Evolutionary conservation across 495 filamentous ascomycete species (phyloP).

Genomic region (Hyaloscypha bicolor): DNA sequence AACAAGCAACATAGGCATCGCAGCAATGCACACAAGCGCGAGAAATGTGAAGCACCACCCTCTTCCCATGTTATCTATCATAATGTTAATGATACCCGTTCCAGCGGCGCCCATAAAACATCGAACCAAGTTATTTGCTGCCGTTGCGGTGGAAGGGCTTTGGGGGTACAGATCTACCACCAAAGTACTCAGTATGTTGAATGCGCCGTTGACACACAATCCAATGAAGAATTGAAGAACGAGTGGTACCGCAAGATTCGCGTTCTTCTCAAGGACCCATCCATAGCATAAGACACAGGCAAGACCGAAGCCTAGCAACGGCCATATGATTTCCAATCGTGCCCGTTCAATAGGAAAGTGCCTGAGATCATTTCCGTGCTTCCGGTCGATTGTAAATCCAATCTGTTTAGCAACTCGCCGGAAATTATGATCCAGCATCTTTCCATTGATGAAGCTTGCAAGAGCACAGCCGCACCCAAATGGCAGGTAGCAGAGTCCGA

Average conservation of each 20-base stretch:
- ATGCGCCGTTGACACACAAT: slow-evolving; percentile 52
- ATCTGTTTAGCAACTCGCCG: slow-evolving; percentile 43
- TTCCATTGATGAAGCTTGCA: slow-evolving; percentile 66
- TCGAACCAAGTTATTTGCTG: slow-evolving; percentile 66
- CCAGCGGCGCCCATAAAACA: slow-evolving; percentile 66
- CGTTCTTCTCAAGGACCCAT: slow-evolving; percentile 44
- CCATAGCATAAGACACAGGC: slow-evolving; percentile 36
- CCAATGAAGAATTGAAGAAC: slow-evolving; percentile 51
- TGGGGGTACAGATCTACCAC: slow-evolving; percentile 44
- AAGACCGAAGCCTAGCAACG: slow-evolving; percentile 43
- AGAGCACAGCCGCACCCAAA: slow-evolving; percentile 68
- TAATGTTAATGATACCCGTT: slow-evolving; percentile 63
- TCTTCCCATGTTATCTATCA: slow-evolving; percentile 62
- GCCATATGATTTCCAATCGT: slow-evolving; percentile 56
- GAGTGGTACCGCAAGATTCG: slow-evolving; percentile 43
- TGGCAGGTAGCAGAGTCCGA: slow-evolving; percentile 63
- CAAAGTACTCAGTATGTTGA: slow-evolving; percentile 53
- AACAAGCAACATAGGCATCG: slow-evolving; percentile 28
- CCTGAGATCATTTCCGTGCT: slow-evolving; percentile 52
- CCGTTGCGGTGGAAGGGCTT: slow-evolving; percentile 61
- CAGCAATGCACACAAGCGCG: slow-evolving; percentile 36
- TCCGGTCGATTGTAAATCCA: slow-evolving; percentile 46
- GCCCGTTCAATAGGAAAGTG: slow-evolving; percentile 66
- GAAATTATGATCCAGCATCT: slow-evolving; percentile 57
- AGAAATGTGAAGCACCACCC: slow-evolving; percentile 73